Evolutionary conservation across 1,139 yeast species (phyloP), one percentile per base, ranked within the genome.

Genomic region (Lodderomyces metapsilosis): DNA sequence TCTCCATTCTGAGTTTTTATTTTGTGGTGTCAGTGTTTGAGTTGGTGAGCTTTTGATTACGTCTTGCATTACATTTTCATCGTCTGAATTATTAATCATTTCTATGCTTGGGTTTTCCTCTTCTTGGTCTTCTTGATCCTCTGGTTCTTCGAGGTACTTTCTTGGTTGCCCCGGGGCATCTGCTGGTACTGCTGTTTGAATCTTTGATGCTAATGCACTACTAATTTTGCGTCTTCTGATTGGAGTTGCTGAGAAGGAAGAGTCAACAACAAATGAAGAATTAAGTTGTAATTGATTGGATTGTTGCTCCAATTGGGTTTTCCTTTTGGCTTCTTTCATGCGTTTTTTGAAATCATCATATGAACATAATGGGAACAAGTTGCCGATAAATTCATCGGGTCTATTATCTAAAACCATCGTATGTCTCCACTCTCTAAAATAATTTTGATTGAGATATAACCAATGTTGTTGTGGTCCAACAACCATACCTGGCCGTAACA

Each of bases 391-490:
- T 25, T 74, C 80, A 49, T 87, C 88, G 1, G 96, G 84, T 37
- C 74, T 66, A 52, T 72, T 80, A 51, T 84, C 88, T 43, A 88
- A 63, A n/a, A 82, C 80, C 96, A 88, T 89, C 6, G 97, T 89
- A 54, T 84, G 86, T 59, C 91, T 79, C 98, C 98, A 92, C 54
- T 89, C 96, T 54, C 97, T 77, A 63, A 92, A 92, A 53, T 89
- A 96, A 60, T 89, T 85, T 63, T 92, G 98, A 61, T 92, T 96
- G 52, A 92, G 76, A 58, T 92, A 94, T 42, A 92, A 73, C 98
- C 98, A 92, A 66, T 92, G 98, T 59, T 92, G 98, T 62, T 92
- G 98, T 2, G 98, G 98, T 0, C 98, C 98, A 28, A 92, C 98
- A 12, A 92, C 98, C 98, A 92, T 92, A 24, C 98, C 98, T 0